These are phyloP conservation scores for Candida verbasci DNA, from an alignment of 805 yeast genomes.

Conservation along the genomic window DNA sequence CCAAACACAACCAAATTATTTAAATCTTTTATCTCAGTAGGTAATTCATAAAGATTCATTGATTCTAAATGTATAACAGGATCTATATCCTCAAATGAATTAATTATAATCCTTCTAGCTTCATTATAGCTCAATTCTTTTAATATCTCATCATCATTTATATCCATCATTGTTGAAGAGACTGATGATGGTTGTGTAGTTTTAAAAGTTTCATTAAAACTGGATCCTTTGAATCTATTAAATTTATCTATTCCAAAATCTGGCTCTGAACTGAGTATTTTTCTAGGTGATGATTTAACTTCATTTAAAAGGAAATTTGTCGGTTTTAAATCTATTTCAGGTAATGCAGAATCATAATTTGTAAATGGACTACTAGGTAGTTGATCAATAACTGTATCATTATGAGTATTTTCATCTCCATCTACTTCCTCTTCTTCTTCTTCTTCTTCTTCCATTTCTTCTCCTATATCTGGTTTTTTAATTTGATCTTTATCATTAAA, in stretches of 20 bases:
- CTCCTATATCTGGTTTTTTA: slow-evolving; percentile 27
- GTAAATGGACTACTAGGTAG: slow-evolving; percentile 40
- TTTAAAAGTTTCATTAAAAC: slow-evolving; percentile 9
- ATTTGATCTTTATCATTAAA: slow-evolving; percentile 39
- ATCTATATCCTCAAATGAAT: slow-evolving; percentile 44
- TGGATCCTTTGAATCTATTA: slow-evolving; percentile 28
- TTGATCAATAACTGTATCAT: slow-evolving; percentile 7
- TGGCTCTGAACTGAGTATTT: slow-evolving; percentile 29
- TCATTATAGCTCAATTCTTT: slow-evolving; percentile 13
- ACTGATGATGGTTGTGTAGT: slow-evolving; percentile 22
- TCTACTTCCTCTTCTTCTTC: slow-evolving; percentile 17
- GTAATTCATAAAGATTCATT: slow-evolving; percentile 44
- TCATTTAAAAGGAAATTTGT: slow-evolving; percentile 8
- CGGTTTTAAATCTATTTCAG: slow-evolving; percentile 31
- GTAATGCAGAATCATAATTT: slow-evolving; percentile 14
- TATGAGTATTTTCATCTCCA: slow-evolving; percentile 13
- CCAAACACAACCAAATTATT: slow-evolving; percentile 46
- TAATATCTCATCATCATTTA: slow-evolving; percentile 10
- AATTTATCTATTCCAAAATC: slow-evolving; percentile 52
- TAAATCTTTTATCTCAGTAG: slow-evolving; percentile 56
- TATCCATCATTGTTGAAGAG: slow-evolving; percentile 11
- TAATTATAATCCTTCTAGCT: slow-evolving; percentile 40
- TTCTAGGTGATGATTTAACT: slow-evolving; percentile 3
- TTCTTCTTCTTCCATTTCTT: slow-evolving; percentile 11
- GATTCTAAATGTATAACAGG: slow-evolving; percentile 46